Percentiles rank a stretch among this genome's conserved stretches.
Evolutionary conservation across 169 alveolate genomes (phyloP).

Genomic region (Perkinsus marinus): DNA sequence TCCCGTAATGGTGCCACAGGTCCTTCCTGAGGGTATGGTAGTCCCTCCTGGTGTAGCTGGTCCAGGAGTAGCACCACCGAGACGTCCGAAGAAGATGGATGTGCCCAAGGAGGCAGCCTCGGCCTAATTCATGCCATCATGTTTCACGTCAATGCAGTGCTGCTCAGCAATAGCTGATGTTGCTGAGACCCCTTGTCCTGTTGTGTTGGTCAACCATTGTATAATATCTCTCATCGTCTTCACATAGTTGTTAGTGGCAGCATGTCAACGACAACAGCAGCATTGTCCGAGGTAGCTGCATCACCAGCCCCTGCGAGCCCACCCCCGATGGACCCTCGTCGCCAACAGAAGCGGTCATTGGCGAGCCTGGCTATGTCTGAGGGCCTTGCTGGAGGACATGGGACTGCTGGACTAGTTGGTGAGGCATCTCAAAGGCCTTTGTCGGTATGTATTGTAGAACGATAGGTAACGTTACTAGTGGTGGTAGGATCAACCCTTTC

Average conservation of each 20-base stretch:
- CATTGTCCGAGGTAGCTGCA: background rate
- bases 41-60: background rate
- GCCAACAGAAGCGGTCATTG: background rate
- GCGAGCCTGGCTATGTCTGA: background rate
- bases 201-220: background rate
- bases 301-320: background rate
- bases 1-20: background rate
- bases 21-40: background rate
- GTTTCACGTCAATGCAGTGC: background rate
- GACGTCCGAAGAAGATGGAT: background rate
- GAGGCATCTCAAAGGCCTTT: background rate
- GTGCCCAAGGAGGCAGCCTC: background rate
- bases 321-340: background rate
- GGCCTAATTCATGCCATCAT: background rate
- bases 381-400: background rate
- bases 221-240: background rate
- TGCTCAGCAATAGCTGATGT: background rate
- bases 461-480: background rate
- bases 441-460: background rate
- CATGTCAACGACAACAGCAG: background rate
- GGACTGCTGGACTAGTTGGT: background rate
- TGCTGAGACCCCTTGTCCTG: background rate
- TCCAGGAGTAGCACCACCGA: background rate
- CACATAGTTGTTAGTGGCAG: background rate
- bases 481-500: background rate